Evolutionary conservation across 225 moss, liverwort and hornwort species (phyloP).

Genomic region (Pleurozium schreberi): DNA sequence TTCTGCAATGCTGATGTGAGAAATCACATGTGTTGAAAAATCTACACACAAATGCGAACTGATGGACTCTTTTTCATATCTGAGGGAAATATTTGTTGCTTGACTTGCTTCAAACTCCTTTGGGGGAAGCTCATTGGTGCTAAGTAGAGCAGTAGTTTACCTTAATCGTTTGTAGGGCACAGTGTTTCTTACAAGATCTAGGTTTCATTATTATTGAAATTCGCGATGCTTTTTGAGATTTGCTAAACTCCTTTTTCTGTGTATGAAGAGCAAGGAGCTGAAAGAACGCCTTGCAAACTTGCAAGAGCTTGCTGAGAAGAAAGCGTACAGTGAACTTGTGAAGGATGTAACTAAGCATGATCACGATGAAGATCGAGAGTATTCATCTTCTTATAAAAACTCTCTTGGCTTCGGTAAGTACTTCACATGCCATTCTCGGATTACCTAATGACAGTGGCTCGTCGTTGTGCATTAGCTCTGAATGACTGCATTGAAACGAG

Average conservation of each 20-base stretch:
- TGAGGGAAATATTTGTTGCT: not conserved
- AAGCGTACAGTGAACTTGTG: constrained; percentile 68
- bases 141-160: not conserved
- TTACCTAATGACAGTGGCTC: not conserved
- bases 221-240: not conserved
- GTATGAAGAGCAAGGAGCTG: constrained; percentile 67
- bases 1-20: constrained; percentile 42
- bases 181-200: not conserved
- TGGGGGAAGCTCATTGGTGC: not conserved
- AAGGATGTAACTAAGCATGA: constrained; percentile 54
- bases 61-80: not conserved
- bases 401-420: constrained; percentile 78
- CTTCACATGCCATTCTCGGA: not conserved
- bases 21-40: not conserved
- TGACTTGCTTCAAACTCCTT: not conserved
- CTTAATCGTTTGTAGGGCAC: not conserved
- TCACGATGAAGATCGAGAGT: constrained; percentile 42
- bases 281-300: constrained; percentile 63
- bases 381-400: constrained; percentile 78
- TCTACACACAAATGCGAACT: constrained; percentile 11
- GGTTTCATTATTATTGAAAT: not conserved
- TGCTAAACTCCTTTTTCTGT: not conserved
- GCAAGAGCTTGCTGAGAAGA: constrained; percentile 59
- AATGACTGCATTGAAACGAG: not conserved
- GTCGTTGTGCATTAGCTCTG: not conserved